Base-by-base conservation (phyloP, 129 eudicot genomes). In the Chrysanthemum lavandulifolium region DNA sequence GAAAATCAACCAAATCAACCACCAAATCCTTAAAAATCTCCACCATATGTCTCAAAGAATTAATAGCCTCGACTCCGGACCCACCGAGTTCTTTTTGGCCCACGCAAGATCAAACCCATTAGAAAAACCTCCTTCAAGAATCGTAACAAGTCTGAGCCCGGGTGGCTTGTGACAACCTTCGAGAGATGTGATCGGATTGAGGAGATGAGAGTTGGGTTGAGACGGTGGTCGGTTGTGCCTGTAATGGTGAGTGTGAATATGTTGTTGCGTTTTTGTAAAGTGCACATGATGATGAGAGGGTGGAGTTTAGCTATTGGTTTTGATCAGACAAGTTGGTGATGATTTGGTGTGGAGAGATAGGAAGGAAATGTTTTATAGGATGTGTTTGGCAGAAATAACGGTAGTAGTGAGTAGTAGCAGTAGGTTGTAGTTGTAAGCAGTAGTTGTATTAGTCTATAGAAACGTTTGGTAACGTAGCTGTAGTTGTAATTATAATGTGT, bases 71-170 rank as follows among this genome's bases (percentile, higher is more conserved):
- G 3, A 80, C 51, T 10, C 61, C 12, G 1, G 86, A 72, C 12
- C 79, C 90, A 40, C 83, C 79, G 12, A 72, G 69, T 80, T 55
- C 36, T 87, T 62, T 56, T 84, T 80, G 4, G 97, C 97, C 86
- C 90, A 87, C 2, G 69, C 63, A 4, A 93, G 81, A 33, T 93
- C 97, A 67, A 84, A 90, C 23, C 97, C 98, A 65, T 93, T 93
- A 56, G 97, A 93, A 91, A 69, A 93, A 90, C 66, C 78, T 84
- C 53, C 96, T 10, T 81, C 61, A 6, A 91, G 85, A 3, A 67
- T 51, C 29, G 98, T 93, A 64, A 93, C 49, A 3, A 93, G 89
- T 12, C 98, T 13, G 86, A 61, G 58, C 88, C 88, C 11, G 61
- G 78, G 82, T 73, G 73, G 92, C 81, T 57, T 93, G 85, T 13